Percentiles rank a stretch among this genome's conserved stretches.
Evolutionary conservation across 2,329 filamentous ascomycete genomes (phyloP).

Genomic region (Pseudogymnoascus sp.): DNA sequence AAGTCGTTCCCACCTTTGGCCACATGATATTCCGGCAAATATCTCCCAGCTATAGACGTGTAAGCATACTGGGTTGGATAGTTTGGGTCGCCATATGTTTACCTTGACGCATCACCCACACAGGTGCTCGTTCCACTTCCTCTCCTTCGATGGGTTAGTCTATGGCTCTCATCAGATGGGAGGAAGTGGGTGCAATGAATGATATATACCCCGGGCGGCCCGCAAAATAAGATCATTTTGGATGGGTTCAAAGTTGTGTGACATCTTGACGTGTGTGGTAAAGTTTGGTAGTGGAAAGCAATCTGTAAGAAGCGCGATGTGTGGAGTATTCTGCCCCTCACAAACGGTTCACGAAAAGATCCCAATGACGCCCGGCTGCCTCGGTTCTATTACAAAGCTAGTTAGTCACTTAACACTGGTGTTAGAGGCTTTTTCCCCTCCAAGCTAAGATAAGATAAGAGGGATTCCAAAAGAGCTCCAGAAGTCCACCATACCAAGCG

Average conservation of each 20-base stretch:
- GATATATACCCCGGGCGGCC: constrained; percentile 67
- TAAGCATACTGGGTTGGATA: constrained; percentile 11
- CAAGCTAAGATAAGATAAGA: constrained; percentile 6
- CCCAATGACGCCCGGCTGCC: constrained; percentile 1
- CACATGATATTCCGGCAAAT: constrained; percentile 95
- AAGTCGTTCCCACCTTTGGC: constrained; percentile 88
- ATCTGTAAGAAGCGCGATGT: not conserved
- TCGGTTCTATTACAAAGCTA: constrained; percentile 4
- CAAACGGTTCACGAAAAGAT: not conserved
- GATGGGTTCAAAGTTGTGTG: constrained; percentile 68
- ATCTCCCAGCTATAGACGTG: constrained; percentile 66
- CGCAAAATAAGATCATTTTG: constrained; percentile 90
- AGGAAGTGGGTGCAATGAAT: not conserved
- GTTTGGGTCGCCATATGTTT: constrained; percentile 25
- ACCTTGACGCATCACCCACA: constrained; percentile 99
- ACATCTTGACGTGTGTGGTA: constrained; percentile 40
- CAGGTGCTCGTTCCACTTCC: constrained; percentile 83
- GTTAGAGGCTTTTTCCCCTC: not conserved
- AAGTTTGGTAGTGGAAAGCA: constrained; percentile 22
- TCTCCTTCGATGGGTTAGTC: constrained; percentile 52
- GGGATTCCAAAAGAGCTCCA: not conserved
- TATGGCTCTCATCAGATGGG: constrained; percentile 1
- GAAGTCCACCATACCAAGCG: not conserved
- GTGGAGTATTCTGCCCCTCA: constrained; percentile 4
- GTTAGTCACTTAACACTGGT: not conserved